Evolutionary conservation across 192 early-diverging fungal genomes (phyloP).

Genomic region (Backusella westeae): DNA sequence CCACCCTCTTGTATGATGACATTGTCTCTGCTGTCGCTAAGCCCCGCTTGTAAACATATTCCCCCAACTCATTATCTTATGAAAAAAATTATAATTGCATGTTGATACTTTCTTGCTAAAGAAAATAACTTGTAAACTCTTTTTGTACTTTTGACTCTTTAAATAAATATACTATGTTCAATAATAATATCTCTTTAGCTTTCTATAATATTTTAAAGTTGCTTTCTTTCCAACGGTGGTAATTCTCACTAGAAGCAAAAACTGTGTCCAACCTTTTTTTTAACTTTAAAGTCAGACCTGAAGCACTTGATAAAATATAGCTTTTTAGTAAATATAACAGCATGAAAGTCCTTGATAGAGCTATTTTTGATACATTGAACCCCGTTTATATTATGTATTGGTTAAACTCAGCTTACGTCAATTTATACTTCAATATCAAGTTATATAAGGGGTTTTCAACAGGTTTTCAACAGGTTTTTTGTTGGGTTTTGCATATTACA

Average conservation of each 20-base stretch:
- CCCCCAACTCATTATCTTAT: neutral
- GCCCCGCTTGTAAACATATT: constrained; percentile 33
- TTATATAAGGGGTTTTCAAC: no score
- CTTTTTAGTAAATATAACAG: neutral
- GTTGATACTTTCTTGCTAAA: neutral
- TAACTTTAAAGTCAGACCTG: neutral
- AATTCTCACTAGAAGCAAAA: neutral
- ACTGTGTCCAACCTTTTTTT: no score
- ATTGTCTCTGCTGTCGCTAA: constrained; percentile 54
- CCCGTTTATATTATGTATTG: neutral
- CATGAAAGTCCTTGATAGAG: neutral
- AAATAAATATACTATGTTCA: constrained; percentile 7
- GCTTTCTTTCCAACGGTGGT: neutral
- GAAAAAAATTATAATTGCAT: constrained; percentile 9
- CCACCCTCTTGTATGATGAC: constrained; percentile 89
- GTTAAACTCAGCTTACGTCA: neutral
- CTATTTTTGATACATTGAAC: neutral
- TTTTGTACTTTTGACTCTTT: constrained; percentile 4
- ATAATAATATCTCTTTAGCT: neutral
- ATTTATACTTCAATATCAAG: neutral
- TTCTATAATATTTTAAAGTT: neutral
- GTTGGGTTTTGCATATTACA: neutral
- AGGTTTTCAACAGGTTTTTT: neutral
- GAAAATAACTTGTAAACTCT: constrained; percentile 1
- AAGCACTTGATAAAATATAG: neutral